A percentile compares a stretch with the other conserved stretches of the same genome.
phyloP scores from a whole-genome alignment of 495 filamentous ascomycete species.

The Tetracladium setigerum region DNA sequence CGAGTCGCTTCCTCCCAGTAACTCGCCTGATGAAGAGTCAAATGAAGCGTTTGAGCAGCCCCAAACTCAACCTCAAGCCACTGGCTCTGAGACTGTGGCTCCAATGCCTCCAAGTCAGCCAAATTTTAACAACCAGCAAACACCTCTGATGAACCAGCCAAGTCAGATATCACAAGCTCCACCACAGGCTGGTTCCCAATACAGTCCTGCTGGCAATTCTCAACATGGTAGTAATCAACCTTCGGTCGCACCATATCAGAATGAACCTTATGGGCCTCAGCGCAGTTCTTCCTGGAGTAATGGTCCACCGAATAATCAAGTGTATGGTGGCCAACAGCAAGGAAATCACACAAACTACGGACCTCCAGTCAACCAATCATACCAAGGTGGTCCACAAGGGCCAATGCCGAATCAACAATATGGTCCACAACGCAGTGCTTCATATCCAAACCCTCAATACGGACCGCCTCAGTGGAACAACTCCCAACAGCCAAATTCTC shows the following conservation, averaged over 20 bases:
- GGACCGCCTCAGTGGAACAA: conserved; percentile 3
- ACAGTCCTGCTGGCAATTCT: not conserved
- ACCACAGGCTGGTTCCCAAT: not conserved
- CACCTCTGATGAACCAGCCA: too few relatives aligned
- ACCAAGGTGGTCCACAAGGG: not conserved
- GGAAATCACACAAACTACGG: not conserved
- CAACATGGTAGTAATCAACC: not conserved
- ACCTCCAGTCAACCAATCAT: not conserved
- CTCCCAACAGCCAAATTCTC: not conserved
- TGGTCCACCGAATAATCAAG: not conserved
- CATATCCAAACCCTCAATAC: not conserved
- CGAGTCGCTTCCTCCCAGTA: conserved; percentile 3
- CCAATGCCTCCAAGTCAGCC: too few relatives aligned
- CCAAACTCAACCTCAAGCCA: not conserved
- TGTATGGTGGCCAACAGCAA: not conserved
- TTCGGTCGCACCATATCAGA: not conserved
- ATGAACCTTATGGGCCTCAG: conserved; percentile 4
- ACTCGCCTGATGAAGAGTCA: not conserved
- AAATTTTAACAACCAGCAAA: too few relatives aligned
- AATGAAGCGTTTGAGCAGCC: not conserved
- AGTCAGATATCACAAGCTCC: too few relatives aligned
- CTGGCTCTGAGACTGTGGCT: not conserved
- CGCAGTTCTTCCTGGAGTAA: conserved; percentile 1
- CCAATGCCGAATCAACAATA: not conserved
- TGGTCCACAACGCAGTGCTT: not conserved